Conservation (phyloP, 768 basidiomycete genomes). For the Boletus pseudo-olivaceus region DNA sequence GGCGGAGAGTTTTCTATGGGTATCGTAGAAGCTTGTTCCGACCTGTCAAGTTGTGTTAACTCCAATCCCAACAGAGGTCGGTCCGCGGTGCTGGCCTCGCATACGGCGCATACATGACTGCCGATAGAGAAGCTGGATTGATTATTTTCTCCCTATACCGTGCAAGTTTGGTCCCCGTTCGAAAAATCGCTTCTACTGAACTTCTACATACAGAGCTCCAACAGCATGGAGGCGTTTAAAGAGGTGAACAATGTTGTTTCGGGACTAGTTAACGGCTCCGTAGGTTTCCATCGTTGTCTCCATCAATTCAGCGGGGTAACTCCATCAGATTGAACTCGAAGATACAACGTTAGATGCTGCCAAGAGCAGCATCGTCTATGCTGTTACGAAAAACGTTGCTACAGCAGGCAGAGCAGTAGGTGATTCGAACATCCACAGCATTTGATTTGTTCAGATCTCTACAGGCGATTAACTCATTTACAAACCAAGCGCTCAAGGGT, state of each 20-base stretch:
- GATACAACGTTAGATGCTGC: conserved; percentile 83
- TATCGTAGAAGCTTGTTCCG: conserved; percentile 28
- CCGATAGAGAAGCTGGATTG: conserved; percentile 77
- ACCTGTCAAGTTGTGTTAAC: conserved; percentile 4
- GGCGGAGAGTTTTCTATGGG: conserved; percentile 94
- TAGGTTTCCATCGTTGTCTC: conserved; percentile 33
- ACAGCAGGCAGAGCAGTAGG: conserved; percentile 85
- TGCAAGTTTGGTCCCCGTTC: conserved; percentile 38
- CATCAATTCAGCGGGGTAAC: not conserved
- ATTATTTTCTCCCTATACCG: conserved; percentile 77
- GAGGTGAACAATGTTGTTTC: conserved; percentile 76
- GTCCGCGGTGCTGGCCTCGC: conserved; percentile 95
- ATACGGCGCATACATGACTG: conserved; percentile 77
- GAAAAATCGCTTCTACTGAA: not conserved
- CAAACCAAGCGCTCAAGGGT: conserved; percentile 88
- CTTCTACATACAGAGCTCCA: conserved; percentile 60
- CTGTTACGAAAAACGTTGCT: conserved; percentile 74
- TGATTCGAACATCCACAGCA: conserved; percentile 3
- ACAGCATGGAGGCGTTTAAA: conserved; percentile 72
- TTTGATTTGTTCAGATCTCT: conserved; percentile 5
- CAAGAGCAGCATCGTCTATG: conserved; percentile 87
- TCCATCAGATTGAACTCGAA: conserved; percentile 68
- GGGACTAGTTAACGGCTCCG: conserved; percentile 79
- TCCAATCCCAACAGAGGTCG: conserved; percentile 52
- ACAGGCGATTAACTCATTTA: conserved; percentile 79